A percentile compares a stretch with the other conserved stretches of the same genome.
phyloP scores from a whole-genome alignment of 495 filamentous ascomycete genomes.

The Penicillium pulvis region DNA sequence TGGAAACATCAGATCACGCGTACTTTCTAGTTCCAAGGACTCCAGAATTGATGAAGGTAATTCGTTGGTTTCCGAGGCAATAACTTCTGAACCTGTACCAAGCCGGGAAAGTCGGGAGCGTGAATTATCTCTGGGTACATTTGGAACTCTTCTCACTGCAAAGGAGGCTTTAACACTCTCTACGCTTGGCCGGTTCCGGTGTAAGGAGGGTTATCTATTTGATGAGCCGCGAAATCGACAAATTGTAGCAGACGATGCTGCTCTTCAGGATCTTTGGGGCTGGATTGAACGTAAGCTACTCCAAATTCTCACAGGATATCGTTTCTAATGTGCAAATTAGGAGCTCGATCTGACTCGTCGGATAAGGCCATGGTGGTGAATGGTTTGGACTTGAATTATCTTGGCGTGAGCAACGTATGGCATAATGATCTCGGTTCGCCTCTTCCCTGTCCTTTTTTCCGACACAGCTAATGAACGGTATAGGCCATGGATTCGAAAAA shows the following conservation, averaged over 20 bases:
- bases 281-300: conserved; percentile 66
- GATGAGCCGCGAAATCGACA: conserved; percentile 67
- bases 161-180: conserved; percentile 47
- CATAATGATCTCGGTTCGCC: conserved; percentile 66
- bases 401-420: conserved; percentile 84
- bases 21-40: conserved; percentile 21
- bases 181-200: conserved; percentile 52
- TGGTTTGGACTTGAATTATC: conserved; percentile 77
- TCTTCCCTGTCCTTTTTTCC: not conserved
- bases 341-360: conserved; percentile 63
- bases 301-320: not conserved
- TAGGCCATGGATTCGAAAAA: conserved; percentile 37
- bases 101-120: conserved; percentile 50
- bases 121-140: conserved; percentile 30
- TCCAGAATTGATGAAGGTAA: conserved; percentile 12
- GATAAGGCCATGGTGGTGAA: conserved; percentile 74
- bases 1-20: conserved; percentile 31
- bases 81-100: conserved; percentile 32
- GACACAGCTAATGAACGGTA: conserved; percentile 25
- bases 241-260: conserved; percentile 71
- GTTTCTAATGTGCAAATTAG: conserved; percentile 42
- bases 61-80: conserved; percentile 7
- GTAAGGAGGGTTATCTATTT: conserved; percentile 78
- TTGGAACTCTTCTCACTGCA: conserved; percentile 31
- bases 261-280: conserved; percentile 74